Percentiles rank a stretch among this genome's conserved stretches.
Evolutionary conservation across 345 rosid genomes (phyloP).

Genomic region (Linum usitatissimum): DNA sequence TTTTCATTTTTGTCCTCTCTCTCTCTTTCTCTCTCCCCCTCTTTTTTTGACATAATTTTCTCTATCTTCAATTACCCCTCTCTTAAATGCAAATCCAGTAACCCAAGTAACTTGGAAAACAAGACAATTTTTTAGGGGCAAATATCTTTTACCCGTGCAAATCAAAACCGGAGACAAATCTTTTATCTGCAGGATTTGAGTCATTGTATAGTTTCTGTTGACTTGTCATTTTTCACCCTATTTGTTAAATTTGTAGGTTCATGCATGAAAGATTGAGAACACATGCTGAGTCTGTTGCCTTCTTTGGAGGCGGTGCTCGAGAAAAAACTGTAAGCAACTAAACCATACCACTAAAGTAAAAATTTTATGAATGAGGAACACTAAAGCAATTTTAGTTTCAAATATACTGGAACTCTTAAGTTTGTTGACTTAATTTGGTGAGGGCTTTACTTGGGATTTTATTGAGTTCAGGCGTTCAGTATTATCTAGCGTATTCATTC

Average conservation of each 20-base stretch:
- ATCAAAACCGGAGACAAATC: too few relatives aligned
- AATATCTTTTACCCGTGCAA: too few relatives aligned
- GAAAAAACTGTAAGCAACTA: conserved; percentile 81
- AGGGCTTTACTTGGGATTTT: neutral
- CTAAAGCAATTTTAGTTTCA: too few relatives aligned
- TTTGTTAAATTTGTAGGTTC: conserved; percentile 43
- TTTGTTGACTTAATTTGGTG: neutral
- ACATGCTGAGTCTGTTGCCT: conserved; percentile 99
- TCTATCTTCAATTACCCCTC: too few relatives aligned
- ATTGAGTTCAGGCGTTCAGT: neutral
- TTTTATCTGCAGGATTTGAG: too few relatives aligned
- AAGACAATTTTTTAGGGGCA: too few relatives aligned
- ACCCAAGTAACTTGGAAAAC: too few relatives aligned
- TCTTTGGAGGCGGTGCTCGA: conserved; percentile 98
- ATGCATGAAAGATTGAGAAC: conserved; percentile 96
- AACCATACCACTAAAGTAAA: neutral
- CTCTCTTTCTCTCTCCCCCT: too few relatives aligned
- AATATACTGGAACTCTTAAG: neutral
- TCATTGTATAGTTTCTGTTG: neutral
- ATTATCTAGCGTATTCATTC: neutral
- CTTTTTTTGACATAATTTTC: too few relatives aligned
- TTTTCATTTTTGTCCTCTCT: too few relatives aligned
- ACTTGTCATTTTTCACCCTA: neutral
- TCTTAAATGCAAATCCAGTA: too few relatives aligned
- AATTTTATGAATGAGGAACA: too few relatives aligned